Conservation (phyloP, 1,284 basidiomycete genomes). For the Leccinum solheimii region DNA sequence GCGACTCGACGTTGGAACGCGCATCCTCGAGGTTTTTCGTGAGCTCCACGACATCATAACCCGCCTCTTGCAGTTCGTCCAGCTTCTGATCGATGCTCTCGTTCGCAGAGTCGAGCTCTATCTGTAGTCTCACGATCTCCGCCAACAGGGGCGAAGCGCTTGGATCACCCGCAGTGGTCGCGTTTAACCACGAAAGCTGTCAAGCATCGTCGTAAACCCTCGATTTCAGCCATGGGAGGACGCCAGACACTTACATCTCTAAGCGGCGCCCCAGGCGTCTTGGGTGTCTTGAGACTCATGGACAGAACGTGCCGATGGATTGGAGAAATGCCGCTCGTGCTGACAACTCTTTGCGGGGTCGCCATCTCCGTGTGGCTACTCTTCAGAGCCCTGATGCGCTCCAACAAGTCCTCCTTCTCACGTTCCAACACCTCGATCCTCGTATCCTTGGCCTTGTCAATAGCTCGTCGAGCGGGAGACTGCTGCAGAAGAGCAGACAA, state of each 20-base stretch:
- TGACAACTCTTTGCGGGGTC: constrained; percentile 57
- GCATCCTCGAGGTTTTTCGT: constrained; percentile 73
- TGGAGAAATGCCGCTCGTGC: constrained; percentile 62
- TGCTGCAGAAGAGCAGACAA: constrained; percentile 68
- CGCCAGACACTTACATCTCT: constrained; percentile 57
- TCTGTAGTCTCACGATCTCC: constrained; percentile 67
- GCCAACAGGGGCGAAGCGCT: constrained; percentile 56
- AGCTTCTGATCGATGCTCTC: constrained; percentile 83
- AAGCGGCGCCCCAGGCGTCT: constrained; percentile 74
- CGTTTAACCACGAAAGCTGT: constrained; percentile 74
- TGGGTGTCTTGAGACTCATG: constrained; percentile 65
- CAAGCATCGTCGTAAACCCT: constrained; percentile 9
- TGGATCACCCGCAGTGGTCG: constrained; percentile 47
- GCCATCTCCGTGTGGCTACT: constrained; percentile 47
- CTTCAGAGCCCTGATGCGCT: constrained; percentile 62
- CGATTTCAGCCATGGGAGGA: neutral
- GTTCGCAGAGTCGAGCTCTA: constrained; percentile 74
- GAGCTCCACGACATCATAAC: constrained; percentile 65
- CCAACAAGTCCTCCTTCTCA: constrained; percentile 72
- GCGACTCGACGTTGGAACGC: constrained; percentile 48
- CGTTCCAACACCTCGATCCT: constrained; percentile 73
- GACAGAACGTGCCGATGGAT: constrained; percentile 69
- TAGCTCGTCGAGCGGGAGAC: constrained; percentile 72
- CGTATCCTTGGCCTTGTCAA: constrained; percentile 70
- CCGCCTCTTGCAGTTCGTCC: constrained; percentile 77